Base-by-base conservation (phyloP, 2,329 filamentous ascomycete genomes). In the Xylariales sp. region DNA sequence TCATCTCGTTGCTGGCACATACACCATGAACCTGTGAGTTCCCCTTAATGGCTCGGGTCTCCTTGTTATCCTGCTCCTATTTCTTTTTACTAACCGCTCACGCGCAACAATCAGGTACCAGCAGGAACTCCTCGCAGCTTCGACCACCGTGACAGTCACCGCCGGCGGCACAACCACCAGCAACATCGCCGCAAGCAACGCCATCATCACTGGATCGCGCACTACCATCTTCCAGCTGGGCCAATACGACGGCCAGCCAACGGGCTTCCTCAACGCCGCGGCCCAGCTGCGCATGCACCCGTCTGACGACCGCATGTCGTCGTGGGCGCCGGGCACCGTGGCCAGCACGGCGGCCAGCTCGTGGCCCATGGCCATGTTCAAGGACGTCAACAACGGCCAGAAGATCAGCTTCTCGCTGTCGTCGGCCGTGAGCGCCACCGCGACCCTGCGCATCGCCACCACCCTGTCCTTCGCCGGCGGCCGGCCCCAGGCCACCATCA, bases 231-330 rank as follows among this genome's bases (percentile, higher is more conserved):
- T 69, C 60, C 66, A 65, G 39, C 73, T 81, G 29, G 76, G 77
- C 20, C 64, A 72, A 7, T 78, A 74, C 60, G 76, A 81, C 45
- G 75, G 76, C 6, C 63, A 69, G 50, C 70, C 70, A 14, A 66
- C 63, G 13, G 76, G 74, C 7, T 74, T 81, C 57, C 64, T 68
- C 31, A 81, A 81, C 42, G 75, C 74, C 3, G 75, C 66, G 14
- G 76, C 75, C 38, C 72, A 78, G 45, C 61, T 72, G 18, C 65
- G 72, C 29, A 79, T 80, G 76, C 76, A 79, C 45, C 73, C 72
- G 3, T 67, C 67, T 0, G 75, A 78, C 49, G 56, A 55, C 4
- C 66, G 74, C 33, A 78, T 78, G 74, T 58, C 59, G 4, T 56
- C 58, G 5, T 78, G 75, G 75, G 65, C 62, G 3, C 63, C 72